Evolutionary conservation across 140 eudicot species (phyloP), one percentile per base, ranked within the genome.

Genomic region (Cichorium intybus): DNA sequence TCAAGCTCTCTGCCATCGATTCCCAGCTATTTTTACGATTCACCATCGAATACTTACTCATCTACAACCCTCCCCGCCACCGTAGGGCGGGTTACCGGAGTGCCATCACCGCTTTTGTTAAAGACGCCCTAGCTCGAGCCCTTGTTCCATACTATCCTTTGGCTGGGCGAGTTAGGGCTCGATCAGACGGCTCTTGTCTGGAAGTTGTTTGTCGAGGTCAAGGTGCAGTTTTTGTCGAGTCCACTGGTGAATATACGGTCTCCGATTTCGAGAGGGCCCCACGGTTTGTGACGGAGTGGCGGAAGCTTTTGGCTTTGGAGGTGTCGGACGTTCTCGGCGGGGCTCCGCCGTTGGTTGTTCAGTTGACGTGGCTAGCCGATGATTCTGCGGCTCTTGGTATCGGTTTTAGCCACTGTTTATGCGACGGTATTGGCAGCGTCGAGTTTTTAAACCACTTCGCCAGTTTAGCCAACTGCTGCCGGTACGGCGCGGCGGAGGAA

Each of bases 361-460:
- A 89, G 87, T 80, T 89, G 75, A 89, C 97, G 72, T 89, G 97
- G 97, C 97, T 89, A 0, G 48, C 78, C 4, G 87, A 83, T 28
- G 89, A 84, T 8, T 76, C 81, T 6, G 91, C 73, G 14, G 87
- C 89, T 7, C 28, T 89, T 10, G 85, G 78, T 0, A 74, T 81
- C 47, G 91, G 97, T 0, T 81, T 89, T 46, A 79, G 75, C 56
- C 97, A 89, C 56, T 78, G 95, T 59, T 14, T 89, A 1, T 80
- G 90, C 47, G 97, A 89, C 50, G 97, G 97, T 4, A 63, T 86
- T 21, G 97, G 97, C 0, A 77, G 95, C 43, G 83, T 68, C 7
- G 68, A 62, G 73, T 85, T 89, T 62, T 70, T 89, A 24, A 85
- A 81, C 39, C 69, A 62, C 55, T 79, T 89, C 3, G 81, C 86